Conservation (phyloP, 2,329 filamentous ascomycete genomes). For the Orbilia quercus region DNA sequence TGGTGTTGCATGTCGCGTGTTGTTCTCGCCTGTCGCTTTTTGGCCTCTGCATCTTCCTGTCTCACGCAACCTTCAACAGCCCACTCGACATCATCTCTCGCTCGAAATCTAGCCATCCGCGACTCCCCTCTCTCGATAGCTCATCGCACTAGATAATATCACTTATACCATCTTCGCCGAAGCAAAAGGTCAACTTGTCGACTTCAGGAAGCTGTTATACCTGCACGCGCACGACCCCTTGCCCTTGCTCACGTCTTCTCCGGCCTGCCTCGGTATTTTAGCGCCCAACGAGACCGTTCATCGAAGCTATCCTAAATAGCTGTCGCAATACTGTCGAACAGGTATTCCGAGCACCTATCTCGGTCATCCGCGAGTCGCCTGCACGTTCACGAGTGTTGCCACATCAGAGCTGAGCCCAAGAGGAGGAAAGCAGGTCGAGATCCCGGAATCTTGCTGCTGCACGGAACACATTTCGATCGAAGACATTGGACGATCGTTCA, state of each 20-base stretch:
- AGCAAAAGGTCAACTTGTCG: constrained; percentile 43
- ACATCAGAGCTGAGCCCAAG: constrained; percentile 25
- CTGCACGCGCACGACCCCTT: constrained; percentile 44
- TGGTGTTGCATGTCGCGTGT: constrained; percentile 55
- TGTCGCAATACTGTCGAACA: constrained; percentile 45
- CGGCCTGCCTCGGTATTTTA: constrained; percentile 23
- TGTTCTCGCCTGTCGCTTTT: constrained; percentile 26
- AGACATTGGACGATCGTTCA: constrained; percentile 48
- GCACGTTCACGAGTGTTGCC: constrained; percentile 35
- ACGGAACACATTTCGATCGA: constrained; percentile 3
- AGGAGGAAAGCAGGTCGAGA: constrained; percentile 24
- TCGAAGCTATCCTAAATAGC: constrained; percentile 39
- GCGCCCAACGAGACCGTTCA: constrained; percentile 42
- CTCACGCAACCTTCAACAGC: constrained; percentile 11
- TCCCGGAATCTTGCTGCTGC: constrained; percentile 40
- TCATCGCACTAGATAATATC: constrained; percentile 26
- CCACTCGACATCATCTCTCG: constrained; percentile 16
- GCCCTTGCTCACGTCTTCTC: constrained; percentile 36
- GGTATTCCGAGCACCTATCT: constrained; percentile 26
- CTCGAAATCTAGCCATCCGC: constrained; percentile 1
- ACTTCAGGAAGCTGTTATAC: constrained; percentile 45
- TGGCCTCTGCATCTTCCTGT: constrained; percentile 2
- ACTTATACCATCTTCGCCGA: constrained; percentile 14
- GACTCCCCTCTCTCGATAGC: constrained; percentile 11
- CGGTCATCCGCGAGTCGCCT: constrained; percentile 50